Conservation (phyloP, 2,329 filamentous ascomycete genomes). For the Ustilaginoidea virens region DNA sequence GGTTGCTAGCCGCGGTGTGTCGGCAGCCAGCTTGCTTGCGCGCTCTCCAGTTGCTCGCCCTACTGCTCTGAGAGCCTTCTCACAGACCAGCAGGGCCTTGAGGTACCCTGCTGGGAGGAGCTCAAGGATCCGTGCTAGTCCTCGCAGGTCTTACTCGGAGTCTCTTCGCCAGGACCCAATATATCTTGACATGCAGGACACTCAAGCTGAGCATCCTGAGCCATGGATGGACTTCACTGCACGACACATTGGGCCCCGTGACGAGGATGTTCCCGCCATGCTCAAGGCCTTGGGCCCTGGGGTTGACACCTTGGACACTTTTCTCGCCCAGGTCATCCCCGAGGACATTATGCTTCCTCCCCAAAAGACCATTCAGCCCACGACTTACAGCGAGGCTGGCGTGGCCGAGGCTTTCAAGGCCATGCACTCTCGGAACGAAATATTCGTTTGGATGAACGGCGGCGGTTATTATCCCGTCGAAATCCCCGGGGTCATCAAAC, state of each 20-base stretch:
- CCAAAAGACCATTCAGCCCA: conserved; percentile 23
- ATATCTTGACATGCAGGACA: conserved; percentile 11
- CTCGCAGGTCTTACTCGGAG: conserved; percentile 6
- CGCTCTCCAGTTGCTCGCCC: conserved; percentile 4
- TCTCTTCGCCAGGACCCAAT: conserved; percentile 9
- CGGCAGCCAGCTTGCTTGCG: conserved; percentile 3
- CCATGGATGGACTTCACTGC: conserved; percentile 42
- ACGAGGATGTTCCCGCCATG: conserved; percentile 59
- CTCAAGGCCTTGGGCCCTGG: conserved; percentile 64
- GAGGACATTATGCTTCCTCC: conserved; percentile 46
- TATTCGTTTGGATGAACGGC: conserved; percentile 59
- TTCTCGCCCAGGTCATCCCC: conserved; percentile 73
- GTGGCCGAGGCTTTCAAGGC: conserved; percentile 17
- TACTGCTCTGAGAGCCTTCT: conserved; percentile 6
- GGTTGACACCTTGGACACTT: conserved; percentile 58
- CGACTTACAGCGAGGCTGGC: conserved; percentile 33
- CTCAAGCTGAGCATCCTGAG: conserved; percentile 7
- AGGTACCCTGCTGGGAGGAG: conserved; percentile 4
- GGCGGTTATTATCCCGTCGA: conserved; percentile 79
- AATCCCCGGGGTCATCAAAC: conserved; percentile 78
- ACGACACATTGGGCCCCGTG: conserved; percentile 75
- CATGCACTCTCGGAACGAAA: conserved; percentile 20
- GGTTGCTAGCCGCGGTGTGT: conserved; percentile 4
- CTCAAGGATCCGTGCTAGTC: conserved; percentile 4
- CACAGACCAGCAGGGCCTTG: conserved; percentile 6